Conservation (phyloP, 1,284 basidiomycete species). For the Malassezia furfur region DNA sequence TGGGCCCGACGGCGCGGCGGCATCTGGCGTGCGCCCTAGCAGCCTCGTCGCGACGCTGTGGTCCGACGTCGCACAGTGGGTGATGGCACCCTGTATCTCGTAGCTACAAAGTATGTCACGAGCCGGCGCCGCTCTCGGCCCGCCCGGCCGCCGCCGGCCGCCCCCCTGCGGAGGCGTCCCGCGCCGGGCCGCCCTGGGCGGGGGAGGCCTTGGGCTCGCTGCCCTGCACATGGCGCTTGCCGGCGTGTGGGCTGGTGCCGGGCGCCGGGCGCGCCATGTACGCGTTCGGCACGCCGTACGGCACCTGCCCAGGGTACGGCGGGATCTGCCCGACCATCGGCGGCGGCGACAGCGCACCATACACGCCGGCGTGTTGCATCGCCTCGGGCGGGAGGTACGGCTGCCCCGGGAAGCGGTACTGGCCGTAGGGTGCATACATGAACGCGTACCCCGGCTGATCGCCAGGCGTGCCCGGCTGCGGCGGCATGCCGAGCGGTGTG, state of each 20-base stretch:
- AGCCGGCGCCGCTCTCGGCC: too few species aligned
- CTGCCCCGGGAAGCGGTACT: slow-evolving; percentile 14
- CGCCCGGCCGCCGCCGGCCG: not conserved
- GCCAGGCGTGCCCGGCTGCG: not conserved
- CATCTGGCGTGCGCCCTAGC: too few species aligned
- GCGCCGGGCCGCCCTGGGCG: too few species aligned
- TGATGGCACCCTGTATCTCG: not conserved
- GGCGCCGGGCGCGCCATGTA: not conserved
- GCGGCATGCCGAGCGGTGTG: not conserved
- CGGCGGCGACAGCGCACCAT: not conserved
- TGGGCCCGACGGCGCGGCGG: too few species aligned
- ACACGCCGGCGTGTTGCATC: not conserved
- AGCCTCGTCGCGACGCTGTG: not conserved
- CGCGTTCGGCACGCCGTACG: not conserved
- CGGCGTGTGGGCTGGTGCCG: not conserved
- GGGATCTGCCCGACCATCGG: slow-evolving; percentile 6
- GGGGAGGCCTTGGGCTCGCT: too few species aligned
- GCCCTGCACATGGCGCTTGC: not conserved
- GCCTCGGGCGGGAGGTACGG: slow-evolving; percentile 4
- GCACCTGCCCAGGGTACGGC: not conserved
- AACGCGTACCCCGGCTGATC: slow-evolving; percentile 12
- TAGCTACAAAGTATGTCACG: not conserved
- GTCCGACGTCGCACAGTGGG: not conserved
- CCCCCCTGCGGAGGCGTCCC: too few species aligned
- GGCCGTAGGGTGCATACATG: slow-evolving; percentile 12